phyloP scores from a whole-genome alignment of 2,329 filamentous ascomycete species.

The Alternaria conjuncta region DNA sequence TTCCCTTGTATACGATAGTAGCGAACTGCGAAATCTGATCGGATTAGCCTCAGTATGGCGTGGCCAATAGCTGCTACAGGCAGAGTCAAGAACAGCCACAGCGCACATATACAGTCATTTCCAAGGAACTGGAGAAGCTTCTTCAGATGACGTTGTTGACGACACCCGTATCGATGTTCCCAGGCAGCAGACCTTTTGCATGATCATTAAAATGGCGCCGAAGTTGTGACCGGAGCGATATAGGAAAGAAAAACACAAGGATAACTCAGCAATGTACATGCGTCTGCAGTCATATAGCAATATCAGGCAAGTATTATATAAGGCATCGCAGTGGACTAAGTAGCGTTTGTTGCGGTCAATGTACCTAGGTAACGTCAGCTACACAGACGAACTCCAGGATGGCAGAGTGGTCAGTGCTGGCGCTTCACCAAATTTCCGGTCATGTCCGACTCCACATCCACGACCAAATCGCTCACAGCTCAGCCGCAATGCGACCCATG shows the following conservation, averaged over 20 bases:
- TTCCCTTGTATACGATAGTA: background rate
- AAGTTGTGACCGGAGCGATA: background rate
- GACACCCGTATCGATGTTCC: background rate
- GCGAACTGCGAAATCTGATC: background rate
- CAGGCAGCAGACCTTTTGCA: background rate
- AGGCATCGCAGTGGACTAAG: background rate
- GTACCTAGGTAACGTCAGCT: constrained; percentile 3
- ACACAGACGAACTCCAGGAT: background rate
- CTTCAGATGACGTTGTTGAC: background rate
- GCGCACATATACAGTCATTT: background rate
- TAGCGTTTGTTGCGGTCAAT: background rate
- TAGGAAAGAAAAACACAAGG: background rate
- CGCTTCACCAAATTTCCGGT: constrained; percentile 6
- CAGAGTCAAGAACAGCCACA: background rate
- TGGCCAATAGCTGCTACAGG: background rate
- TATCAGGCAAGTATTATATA: background rate
- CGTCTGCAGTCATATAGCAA: background rate
- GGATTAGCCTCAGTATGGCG: background rate
- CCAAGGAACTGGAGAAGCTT: background rate
- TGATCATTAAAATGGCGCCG: background rate
- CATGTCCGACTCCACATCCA: constrained; percentile 7
- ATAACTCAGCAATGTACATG: background rate
- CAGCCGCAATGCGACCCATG: constrained; percentile 26
- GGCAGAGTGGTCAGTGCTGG: constrained; percentile 3
- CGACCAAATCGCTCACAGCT: constrained; percentile 18